Evolutionary conservation across 225 moss, liverwort and hornwort species (phyloP).

Genomic region (Pleurozium schreberi): DNA sequence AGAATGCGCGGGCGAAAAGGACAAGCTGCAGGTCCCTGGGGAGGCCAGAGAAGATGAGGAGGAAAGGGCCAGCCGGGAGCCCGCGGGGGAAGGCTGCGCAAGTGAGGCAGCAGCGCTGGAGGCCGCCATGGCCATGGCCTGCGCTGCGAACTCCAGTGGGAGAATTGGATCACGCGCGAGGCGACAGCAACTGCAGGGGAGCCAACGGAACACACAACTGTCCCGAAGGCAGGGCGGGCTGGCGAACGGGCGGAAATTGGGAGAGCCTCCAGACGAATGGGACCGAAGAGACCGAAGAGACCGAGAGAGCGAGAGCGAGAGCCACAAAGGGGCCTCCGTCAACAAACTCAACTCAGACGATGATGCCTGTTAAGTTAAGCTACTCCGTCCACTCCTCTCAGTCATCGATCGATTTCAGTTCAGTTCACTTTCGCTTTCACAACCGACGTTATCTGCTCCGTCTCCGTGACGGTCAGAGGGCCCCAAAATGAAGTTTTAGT

Average conservation of each 20-base stretch:
- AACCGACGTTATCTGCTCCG: no score
- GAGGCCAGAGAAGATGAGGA: background rate
- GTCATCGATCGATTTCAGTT: no score
- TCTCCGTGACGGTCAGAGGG: no score
- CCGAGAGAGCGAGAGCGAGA: background rate
- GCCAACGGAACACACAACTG: background rate
- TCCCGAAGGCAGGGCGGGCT: background rate
- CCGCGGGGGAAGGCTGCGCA: background rate
- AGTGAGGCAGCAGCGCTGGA: background rate
- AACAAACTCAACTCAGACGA: background rate
- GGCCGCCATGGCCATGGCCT: background rate
- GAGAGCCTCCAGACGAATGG: background rate
- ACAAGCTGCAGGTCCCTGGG: background rate
- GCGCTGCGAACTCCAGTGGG: background rate
- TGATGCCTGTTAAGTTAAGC: background rate
- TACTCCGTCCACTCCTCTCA: no score
- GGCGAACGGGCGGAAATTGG: no score
- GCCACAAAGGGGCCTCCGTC: no score
- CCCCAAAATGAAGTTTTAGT: no score
- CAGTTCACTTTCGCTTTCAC: no score
- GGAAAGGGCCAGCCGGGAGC: background rate
- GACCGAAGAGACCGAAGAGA: background rate
- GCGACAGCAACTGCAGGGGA: background rate
- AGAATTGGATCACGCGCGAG: background rate
- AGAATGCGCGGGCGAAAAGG: background rate